Percentiles rank a stretch among this genome's conserved stretches.
phyloP scores from a whole-genome alignment of 352 stramenopile species.

The Pythium dissotocum region DNA sequence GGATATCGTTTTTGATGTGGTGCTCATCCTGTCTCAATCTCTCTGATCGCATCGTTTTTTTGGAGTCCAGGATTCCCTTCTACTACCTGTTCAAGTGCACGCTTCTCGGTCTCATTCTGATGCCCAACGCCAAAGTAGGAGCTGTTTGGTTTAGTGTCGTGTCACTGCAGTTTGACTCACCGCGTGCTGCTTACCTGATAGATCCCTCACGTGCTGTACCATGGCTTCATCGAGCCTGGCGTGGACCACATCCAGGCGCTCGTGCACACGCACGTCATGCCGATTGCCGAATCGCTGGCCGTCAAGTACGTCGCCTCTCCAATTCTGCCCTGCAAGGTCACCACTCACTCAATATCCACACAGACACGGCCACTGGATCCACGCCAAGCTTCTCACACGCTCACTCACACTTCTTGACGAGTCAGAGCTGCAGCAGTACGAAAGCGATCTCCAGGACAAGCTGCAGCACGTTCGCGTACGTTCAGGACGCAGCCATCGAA shows the following conservation, averaged over 20 bases:
- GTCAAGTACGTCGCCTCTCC: slow-evolving; percentile 39
- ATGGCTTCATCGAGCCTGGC: slow-evolving; percentile 57
- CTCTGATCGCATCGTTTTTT: neutral
- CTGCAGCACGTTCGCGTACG: slow-evolving; percentile 49
- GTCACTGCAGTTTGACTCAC: neutral
- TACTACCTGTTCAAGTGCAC: slow-evolving; percentile 79
- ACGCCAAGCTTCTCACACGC: slow-evolving; percentile 53
- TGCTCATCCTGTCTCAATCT: neutral
- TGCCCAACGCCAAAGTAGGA: slow-evolving; percentile 56
- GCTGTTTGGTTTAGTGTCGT: neutral
- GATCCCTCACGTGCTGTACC: slow-evolving; percentile 65
- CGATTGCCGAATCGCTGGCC: slow-evolving; percentile 52
- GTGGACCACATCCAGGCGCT: slow-evolving; percentile 40
- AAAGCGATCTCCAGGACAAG: slow-evolving; percentile 55
- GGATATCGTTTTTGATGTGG: neutral
- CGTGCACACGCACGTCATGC: slow-evolving; percentile 49
- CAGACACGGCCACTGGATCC: slow-evolving; percentile 68
- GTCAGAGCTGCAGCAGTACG: slow-evolving; percentile 43
- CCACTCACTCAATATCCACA: neutral
- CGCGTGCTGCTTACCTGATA: slow-evolving; percentile 11
- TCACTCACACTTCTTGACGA: slow-evolving; percentile 52
- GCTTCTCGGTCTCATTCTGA: slow-evolving; percentile 54
- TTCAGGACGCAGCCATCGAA: neutral
- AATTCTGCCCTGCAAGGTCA: neutral
- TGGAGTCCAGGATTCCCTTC: slow-evolving; percentile 51